Base-by-base conservation (phyloP, 83 land plant genomes). In the Picea engelmannii region DNA sequence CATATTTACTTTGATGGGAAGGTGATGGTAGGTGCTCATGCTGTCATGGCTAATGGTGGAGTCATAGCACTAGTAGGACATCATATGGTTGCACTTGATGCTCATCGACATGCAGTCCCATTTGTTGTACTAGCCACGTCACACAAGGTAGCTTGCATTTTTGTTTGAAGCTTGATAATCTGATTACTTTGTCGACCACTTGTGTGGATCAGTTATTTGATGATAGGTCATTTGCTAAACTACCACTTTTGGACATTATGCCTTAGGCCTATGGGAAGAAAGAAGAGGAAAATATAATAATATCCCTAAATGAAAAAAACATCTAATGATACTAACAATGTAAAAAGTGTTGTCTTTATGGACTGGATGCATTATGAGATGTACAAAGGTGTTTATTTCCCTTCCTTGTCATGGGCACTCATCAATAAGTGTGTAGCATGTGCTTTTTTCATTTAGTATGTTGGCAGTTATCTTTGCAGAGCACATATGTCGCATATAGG, bases 11-110 rank as follows among this genome's bases (percentile, higher is more conserved):
- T 49, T 79, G 24, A n/a, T 80, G 47, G 67, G 73, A 69, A 97
- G 99, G 99, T 95, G 27, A 95, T 97, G 66, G 98, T 97, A 80
- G 99, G 99, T 78, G 99, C 99, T 69, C 99, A 97, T 91, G 99
- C 98, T 76, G 94, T 97, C n/a, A 92, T 97, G 98, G 99, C 99
- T 17, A 95, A 95, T 88, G 99, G 35, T 31, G 35, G 35, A 31
- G 35, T 31, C 35, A 31, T 31, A 31, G 35, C 35, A 31, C 35
- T 1, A 38, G 96, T 95, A 62, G 98, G 98, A 52, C 71, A 92
- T 82, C 92, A 92, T 79, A 95, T 95, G 98, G 93, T 97, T 82
- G 99, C 99, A 25, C 92, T 97, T 79, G 99, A 96, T 78, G 98
- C 99, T 80, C 92, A 90, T 82, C 90, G 91, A 81, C 99, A 97